phyloP scores from a whole-genome alignment of 805 yeast genomes.

The Pichia phayaonensis region DNA sequence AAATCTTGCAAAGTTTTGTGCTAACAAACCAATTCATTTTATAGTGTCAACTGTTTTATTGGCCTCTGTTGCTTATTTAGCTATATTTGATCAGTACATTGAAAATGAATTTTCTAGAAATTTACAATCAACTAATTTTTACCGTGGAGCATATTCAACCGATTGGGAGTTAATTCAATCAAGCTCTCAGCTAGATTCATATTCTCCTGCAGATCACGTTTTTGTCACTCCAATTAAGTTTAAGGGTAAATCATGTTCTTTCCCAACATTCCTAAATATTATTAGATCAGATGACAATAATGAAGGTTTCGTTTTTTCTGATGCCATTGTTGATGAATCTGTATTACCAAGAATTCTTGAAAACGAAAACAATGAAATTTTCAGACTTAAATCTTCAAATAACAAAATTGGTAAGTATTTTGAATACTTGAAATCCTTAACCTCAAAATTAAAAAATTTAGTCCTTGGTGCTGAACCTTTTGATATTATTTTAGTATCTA shows the following conservation, averaged over 20 bases:
- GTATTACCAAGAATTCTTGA: conserved; percentile 23
- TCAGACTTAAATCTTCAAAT: conserved; percentile 50
- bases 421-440: conserved; percentile 38
- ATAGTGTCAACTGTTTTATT: conserved; percentile 62
- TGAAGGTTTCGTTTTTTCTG: conserved; percentile 35
- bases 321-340: conserved; percentile 20
- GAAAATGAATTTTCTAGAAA: conserved; percentile 17
- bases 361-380: conserved; percentile 38
- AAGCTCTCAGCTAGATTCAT: conserved; percentile 21
- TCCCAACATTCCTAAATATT: conserved; percentile 37
- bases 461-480: conserved; percentile 73
- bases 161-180: conserved; percentile 47
- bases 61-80: conserved; percentile 74
- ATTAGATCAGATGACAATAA: conserved; percentile 34
- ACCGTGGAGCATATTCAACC: conserved; percentile 27
- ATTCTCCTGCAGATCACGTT: conserved; percentile 38
- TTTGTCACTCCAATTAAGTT: conserved; percentile 53
- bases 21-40: conserved; percentile 81
- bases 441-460: conserved; percentile 35
- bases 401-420: conserved; percentile 50
- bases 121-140: conserved; percentile 14
- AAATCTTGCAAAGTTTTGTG: conserved; percentile 40
- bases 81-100: conserved; percentile 59
- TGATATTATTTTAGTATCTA: conserved; percentile 69
- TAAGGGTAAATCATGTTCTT: conserved; percentile 22